Evolutionary conservation across 2,329 filamentous ascomycete species (phyloP).

Genomic region (Purpureocillium takamizusanense): DNA sequence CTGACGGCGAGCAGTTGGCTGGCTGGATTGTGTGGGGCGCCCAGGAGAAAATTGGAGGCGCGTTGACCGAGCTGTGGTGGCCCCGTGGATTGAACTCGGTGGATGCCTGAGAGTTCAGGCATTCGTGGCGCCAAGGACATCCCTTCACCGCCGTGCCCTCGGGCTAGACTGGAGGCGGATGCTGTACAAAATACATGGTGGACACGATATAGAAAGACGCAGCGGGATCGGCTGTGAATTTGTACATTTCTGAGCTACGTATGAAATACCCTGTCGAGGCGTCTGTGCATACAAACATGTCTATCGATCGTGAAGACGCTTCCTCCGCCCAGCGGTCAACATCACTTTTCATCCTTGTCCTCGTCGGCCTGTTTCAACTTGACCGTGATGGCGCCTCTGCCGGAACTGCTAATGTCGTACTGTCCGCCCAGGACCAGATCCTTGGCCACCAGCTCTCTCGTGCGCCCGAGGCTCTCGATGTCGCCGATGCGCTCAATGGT

Average conservation of each 20-base stretch:
- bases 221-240: neutral
- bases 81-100: neutral
- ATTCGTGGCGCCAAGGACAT: too few species aligned
- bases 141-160: too few species aligned
- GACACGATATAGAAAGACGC: too few species aligned
- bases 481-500: constrained; percentile 81
- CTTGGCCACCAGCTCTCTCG: constrained; percentile 92
- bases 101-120: constrained; percentile 14
- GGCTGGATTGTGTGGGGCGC: too few species aligned
- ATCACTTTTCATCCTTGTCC: constrained; percentile 5
- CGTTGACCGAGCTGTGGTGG: neutral
- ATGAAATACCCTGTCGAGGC: neutral
- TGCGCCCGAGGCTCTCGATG: constrained; percentile 88
- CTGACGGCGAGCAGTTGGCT: constrained; percentile 14
- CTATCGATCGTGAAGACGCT: too few species aligned
- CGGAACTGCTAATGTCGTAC: constrained; percentile 56
- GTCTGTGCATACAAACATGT: neutral
- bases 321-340: too few species aligned
- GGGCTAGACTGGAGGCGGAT: too few species aligned
- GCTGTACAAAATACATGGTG: too few species aligned
- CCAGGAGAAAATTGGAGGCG: constrained; percentile 6
- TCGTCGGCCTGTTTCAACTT: constrained; percentile 34
- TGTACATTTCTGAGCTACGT: too few species aligned
- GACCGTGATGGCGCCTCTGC: constrained; percentile 29
- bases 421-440: constrained; percentile 79